Base-by-base conservation (phyloP, 345 rosid genomes). In the Adansonia digitata region DNA sequence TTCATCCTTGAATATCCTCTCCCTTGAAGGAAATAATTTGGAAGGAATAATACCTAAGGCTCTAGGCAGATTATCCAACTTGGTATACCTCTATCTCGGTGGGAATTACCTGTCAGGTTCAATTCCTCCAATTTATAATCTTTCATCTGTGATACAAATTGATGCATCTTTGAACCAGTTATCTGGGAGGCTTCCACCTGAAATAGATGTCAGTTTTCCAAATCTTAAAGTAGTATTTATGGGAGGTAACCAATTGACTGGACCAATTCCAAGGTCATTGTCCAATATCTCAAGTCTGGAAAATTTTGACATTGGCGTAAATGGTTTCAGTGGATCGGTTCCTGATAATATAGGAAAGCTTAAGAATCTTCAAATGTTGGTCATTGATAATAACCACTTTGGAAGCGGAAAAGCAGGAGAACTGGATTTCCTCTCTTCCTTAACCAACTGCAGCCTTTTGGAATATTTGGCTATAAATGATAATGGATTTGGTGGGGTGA, bases 181-280 rank as follows among this genome's bases (percentile, higher is more conserved):
- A 0, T 55, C 76, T 12, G 81, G 80, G 5, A 60, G 42, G 10
- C 74, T 82, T 22, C 75, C 74, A 1, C 7, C 37, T 35, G 26
- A 49, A 27, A 17, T 78, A 13, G 76, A 62, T 18, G 10, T n/a
- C 40, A 22, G 22, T 8, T 76, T 70, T 45, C 80, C 75, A 1
- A 80, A 75, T 4, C 75, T 74, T 35, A 22, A 40, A 0, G 46
- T 0, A 2, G 2, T 42, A 1, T 12, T 68, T 7, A 46, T 34
- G 78, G 81, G 75, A 34, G 22, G 2, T 7, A 80, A 86, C 22
- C 24, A 45, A 14, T 63, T 86, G 64, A n/a, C 39, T 0, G 87
- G 86, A 10, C 5, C 43, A 4, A 76, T 84, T 52, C 83, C 83
- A 60, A 14, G n/a, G 43, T 71, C 83, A 4, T 15, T 84, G 17